These are phyloP conservation scores for Cylindrotheca closterium DNA, from an alignment of 108 stramenopile species.

Conservation along the genomic window DNA sequence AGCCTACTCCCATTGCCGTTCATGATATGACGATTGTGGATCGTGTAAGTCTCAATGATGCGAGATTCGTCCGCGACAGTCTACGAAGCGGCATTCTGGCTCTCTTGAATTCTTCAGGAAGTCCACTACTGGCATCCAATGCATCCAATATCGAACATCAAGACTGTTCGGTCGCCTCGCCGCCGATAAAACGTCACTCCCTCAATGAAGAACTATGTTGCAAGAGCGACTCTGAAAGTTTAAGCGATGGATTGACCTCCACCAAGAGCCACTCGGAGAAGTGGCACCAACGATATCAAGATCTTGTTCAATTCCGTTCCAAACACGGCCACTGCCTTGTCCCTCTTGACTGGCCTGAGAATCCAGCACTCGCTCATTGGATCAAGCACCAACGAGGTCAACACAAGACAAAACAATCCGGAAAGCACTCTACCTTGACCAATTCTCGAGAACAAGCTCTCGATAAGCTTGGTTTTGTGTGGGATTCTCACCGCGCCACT, in stretches of 20 bases:
- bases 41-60: neutral
- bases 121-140: no score
- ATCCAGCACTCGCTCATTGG: constrained; percentile 15
- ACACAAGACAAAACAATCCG: constrained; percentile 23
- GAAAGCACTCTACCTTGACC: constrained; percentile 8
- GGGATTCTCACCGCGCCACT: constrained; percentile 17
- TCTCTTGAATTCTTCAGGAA: no score
- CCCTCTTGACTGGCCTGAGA: constrained; percentile 10
- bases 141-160: no score
- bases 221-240: no score
- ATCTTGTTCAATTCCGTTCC: constrained; percentile 5
- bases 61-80: neutral
- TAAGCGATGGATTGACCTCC: no score
- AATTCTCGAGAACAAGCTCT: constrained; percentile 5
- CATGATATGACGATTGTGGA: constrained; percentile 8
- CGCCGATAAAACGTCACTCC: no score
- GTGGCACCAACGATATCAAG: constrained; percentile 10
- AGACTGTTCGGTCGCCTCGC: no score
- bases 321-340: constrained; percentile 8
- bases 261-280: constrained; percentile 1
- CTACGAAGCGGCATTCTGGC: no score
- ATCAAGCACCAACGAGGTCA: constrained; percentile 37
- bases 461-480: constrained; percentile 21
- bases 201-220: no score
- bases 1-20: constrained; percentile 10